These are phyloP conservation scores for Xylaria hypoxylon DNA, from an alignment of 2,329 filamentous ascomycete species.

Conservation along the genomic window DNA sequence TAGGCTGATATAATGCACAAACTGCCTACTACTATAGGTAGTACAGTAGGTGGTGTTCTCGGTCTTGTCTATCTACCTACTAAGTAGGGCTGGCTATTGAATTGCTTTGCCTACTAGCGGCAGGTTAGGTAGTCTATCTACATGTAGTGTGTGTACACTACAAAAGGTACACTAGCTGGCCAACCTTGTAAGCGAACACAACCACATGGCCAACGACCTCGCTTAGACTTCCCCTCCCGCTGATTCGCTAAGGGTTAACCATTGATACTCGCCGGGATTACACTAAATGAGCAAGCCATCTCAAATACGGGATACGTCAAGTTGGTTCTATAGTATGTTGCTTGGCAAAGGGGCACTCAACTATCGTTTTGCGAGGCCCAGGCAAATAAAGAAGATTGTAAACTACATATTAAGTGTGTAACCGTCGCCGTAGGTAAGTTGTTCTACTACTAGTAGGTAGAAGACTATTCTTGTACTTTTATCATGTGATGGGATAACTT, in stretches of 20 bases:
- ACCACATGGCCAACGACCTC: slow-evolving; percentile 22
- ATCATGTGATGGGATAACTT: slow-evolving; percentile 2
- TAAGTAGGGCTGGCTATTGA: slow-evolving; percentile 4
- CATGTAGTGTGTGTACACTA: too few relatives aligned
- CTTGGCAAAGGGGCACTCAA: not conserved
- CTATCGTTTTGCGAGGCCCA: not conserved
- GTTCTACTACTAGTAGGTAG: too few relatives aligned
- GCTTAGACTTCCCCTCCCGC: slow-evolving; percentile 24
- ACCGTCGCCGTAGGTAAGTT: not conserved
- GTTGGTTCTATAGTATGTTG: slow-evolving; percentile 9
- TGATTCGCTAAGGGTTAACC: too few relatives aligned
- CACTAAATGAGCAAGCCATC: slow-evolving; percentile 1
- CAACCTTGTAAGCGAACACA: slow-evolving; percentile 28
- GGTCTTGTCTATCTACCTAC: not conserved
- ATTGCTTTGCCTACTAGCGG: not conserved
- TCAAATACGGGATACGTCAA: not conserved
- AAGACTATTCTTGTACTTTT: not conserved
- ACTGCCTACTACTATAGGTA: too few relatives aligned
- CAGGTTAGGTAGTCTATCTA: too few relatives aligned
- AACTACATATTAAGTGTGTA: not conserved
- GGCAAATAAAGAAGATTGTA: slow-evolving; percentile 16
- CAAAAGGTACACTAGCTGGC: not conserved
- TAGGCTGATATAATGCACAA: slow-evolving; percentile 4
- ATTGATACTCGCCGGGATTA: not conserved
- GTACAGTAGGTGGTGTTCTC: too few relatives aligned